Evolutionary conservation across 2,329 filamentous ascomycete genomes (phyloP).

Genomic region (Gremmenia infestans): DNA sequence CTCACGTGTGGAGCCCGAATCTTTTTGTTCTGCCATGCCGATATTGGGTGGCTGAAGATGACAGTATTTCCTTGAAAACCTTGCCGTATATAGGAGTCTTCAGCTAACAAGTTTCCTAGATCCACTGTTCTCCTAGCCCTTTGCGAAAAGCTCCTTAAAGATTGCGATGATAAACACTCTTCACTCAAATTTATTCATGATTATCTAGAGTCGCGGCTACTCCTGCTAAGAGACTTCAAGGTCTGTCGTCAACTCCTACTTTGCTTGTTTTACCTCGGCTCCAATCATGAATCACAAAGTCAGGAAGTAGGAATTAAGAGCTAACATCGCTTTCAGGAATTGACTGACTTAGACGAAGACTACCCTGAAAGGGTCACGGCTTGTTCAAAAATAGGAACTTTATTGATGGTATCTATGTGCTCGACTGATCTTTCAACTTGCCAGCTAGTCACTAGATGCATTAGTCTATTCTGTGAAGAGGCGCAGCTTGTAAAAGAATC

Average conservation of each 20-base stretch:
- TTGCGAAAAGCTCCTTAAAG: constrained; percentile 25
- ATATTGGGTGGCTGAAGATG: too few relatives aligned
- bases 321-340: constrained; percentile 38
- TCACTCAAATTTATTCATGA: constrained; percentile 41
- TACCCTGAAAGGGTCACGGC: constrained; percentile 49
- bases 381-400: constrained; percentile 54
- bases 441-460: constrained; percentile 57
- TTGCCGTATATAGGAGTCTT: not conserved
- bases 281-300: not conserved
- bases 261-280: not conserved
- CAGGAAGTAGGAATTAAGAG: not conserved
- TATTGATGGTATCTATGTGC: constrained; percentile 59
- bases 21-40: not conserved
- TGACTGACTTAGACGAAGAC: constrained; percentile 50
- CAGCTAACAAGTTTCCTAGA: constrained; percentile 12
- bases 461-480: constrained; percentile 59
- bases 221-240: constrained; percentile 40
- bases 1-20: not conserved
- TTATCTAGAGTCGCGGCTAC: constrained; percentile 51
- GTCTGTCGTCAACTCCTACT: constrained; percentile 28
- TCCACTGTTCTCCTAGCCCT: constrained; percentile 28
- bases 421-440: constrained; percentile 62
- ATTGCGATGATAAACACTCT: constrained; percentile 22
- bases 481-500: constrained; percentile 49
- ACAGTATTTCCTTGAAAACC: too few relatives aligned